Evolutionary conservation across 805 yeast species (phyloP).

Genomic region (Kluyveromyces wickerhamii): DNA sequence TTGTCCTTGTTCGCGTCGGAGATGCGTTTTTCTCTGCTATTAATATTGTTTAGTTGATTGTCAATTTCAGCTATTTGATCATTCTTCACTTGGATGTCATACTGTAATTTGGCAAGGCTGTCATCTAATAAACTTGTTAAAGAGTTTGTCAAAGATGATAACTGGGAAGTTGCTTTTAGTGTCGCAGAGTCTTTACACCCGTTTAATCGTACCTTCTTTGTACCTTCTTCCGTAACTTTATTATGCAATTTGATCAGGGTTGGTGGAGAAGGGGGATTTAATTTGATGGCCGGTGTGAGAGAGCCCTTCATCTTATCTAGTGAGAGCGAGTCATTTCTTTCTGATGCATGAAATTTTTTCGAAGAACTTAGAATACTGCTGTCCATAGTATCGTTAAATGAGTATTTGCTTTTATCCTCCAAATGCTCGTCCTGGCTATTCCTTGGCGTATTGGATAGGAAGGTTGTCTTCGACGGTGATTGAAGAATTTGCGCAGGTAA

Average conservation of each 20-base stretch:
- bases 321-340: neutral
- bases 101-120: conserved; percentile 1
- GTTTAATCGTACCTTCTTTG: neutral
- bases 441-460: conserved; percentile 4
- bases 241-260: conserved; percentile 1
- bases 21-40: neutral
- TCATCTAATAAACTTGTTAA: conserved; percentile 6
- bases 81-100: neutral
- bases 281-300: conserved; percentile 3
- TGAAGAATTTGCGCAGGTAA: conserved; percentile 3
- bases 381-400: conserved; percentile 1
- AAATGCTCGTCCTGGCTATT: conserved; percentile 3
- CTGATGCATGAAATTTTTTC: neutral
- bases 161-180: conserved; percentile 3
- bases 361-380: conserved; percentile 1
- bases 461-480: conserved; percentile 5
- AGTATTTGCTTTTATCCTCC: neutral
- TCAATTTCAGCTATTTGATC: conserved; percentile 4
- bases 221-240: too few species aligned
- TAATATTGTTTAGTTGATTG: neutral
- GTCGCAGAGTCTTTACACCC: neutral
- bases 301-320: conserved; percentile 4
- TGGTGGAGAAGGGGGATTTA: conserved; percentile 5
- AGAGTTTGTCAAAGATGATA: conserved; percentile 6
- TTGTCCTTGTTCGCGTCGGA: neutral